phyloP scores from a whole-genome alignment of 78 protist genomes.

The Guillardia theta region DNA sequence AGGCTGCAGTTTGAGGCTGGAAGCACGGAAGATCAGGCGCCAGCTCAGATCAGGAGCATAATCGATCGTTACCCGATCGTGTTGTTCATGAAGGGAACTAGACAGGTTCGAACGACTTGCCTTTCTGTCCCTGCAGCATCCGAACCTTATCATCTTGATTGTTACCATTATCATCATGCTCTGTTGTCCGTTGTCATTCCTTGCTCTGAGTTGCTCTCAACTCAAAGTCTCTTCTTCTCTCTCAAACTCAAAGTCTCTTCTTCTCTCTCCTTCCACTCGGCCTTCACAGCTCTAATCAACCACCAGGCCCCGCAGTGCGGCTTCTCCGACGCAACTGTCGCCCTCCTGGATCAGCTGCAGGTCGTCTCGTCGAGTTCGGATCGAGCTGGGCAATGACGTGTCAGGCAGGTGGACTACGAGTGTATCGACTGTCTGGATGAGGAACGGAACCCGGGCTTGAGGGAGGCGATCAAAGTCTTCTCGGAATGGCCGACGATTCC shows the following conservation, averaged over 20 bases:
- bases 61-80: neutral
- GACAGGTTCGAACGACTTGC: neutral
- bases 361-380: neutral
- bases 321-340: neutral
- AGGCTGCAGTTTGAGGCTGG: neutral
- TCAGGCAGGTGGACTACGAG: slow-evolving; percentile 13
- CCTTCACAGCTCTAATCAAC: too few relatives aligned
- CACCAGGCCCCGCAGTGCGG: slow-evolving; percentile 14
- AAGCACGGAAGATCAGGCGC: neutral
- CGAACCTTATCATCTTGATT: too few relatives aligned
- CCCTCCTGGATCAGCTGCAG: neutral
- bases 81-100: neutral
- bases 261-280: too few relatives aligned
- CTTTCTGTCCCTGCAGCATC: too few relatives aligned
- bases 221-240: neutral
- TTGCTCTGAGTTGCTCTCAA: neutral
- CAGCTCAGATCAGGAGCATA: neutral
- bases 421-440: neutral
- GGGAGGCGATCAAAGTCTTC: neutral
- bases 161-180: too few relatives aligned
- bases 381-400: too few relatives aligned
- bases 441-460: neutral
- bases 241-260: neutral
- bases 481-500: slow-evolving; percentile 17
- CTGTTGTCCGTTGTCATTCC: neutral